These are phyloP conservation scores for Aureobasidium mangrovei DNA, from an alignment of 2,329 filamentous ascomycete species.

Conservation along the genomic window DNA sequence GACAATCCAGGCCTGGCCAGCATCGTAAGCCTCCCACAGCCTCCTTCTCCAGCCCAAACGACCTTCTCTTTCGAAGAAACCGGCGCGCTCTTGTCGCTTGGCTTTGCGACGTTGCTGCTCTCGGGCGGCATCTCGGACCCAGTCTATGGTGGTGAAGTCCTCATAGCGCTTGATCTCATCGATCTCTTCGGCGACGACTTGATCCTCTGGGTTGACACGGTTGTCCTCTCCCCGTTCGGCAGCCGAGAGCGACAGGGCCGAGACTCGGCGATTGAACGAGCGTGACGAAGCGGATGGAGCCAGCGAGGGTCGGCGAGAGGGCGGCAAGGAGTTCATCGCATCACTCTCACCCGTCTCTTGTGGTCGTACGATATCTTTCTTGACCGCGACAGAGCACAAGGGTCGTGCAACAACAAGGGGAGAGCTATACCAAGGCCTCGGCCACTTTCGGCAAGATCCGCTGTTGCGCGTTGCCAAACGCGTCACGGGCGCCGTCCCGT, in stretches of 20 bases:
- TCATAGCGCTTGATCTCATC: slow-evolving; percentile 95
- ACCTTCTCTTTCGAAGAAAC: slow-evolving; percentile 59
- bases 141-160: slow-evolving; percentile 98
- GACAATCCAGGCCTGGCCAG: slow-evolving; percentile 95
- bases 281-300: slow-evolving; percentile 37
- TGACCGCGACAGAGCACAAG: background rate
- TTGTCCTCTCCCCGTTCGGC: slow-evolving; percentile 51
- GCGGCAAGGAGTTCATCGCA: slow-evolving; percentile 6
- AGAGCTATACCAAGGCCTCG: background rate
- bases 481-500: background rate
- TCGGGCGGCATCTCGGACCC: slow-evolving; percentile 93
- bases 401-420: background rate
- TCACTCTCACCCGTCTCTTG: background rate
- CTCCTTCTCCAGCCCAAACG: slow-evolving; percentile 72
- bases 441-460: slow-evolving; percentile 7
- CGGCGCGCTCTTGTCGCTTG: slow-evolving; percentile 61
- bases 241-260: slow-evolving; percentile 57
- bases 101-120: slow-evolving; percentile 77
- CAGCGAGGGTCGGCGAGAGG: slow-evolving; percentile 37
- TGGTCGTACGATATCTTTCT: background rate
- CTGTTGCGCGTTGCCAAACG: slow-evolving; percentile 10
- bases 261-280: slow-evolving; percentile 57
- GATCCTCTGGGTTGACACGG: slow-evolving; percentile 48
- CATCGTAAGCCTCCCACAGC: slow-evolving; percentile 81
- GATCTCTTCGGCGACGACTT: slow-evolving; percentile 85